A percentile compares a stretch with the other conserved stretches of the same genome.
Conservation (phyloP, 2,329 filamentous ascomycete genomes). For the Elsinoe arachidis region DNA sequence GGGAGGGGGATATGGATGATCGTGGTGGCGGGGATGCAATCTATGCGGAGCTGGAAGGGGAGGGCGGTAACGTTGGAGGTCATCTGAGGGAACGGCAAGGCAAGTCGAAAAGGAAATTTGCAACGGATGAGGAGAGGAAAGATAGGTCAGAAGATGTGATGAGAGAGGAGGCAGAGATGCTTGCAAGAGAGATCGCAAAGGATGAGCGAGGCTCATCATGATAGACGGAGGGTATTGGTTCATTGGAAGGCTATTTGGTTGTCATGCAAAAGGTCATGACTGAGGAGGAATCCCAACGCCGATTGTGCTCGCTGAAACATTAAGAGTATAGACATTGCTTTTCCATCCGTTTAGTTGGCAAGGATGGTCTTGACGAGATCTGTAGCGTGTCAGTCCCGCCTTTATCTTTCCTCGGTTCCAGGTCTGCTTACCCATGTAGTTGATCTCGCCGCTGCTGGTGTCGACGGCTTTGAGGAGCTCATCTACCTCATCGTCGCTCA, state of each 20-base stretch:
- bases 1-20: conserved; percentile 49
- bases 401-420: not conserved
- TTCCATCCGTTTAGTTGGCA: conserved; percentile 24
- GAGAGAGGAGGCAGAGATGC: conserved; percentile 63
- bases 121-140: conserved; percentile 47
- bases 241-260: conserved; percentile 3
- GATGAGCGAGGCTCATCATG: conserved; percentile 22
- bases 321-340: conserved; percentile 12
- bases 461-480: conserved; percentile 98
- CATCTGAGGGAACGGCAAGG: conserved; percentile 52
- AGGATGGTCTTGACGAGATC: conserved; percentile 35
- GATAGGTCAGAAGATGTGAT: conserved; percentile 67
- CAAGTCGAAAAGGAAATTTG: conserved; percentile 22
- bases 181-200: conserved; percentile 48
- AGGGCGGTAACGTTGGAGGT: conserved; percentile 73
- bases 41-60: conserved; percentile 73
- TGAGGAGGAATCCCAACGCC: conserved; percentile 4
- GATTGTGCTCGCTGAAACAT: conserved; percentile 11
- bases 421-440: conserved; percentile 71
- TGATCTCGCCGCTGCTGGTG: conserved; percentile 90
- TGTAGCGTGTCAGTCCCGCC: conserved; percentile 16
- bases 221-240: not conserved
- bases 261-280: conserved; percentile 10
- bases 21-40: conserved; percentile 60
- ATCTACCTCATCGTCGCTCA: conserved; percentile 97